phyloP scores from a whole-genome alignment of 495 filamentous ascomycete genomes.

The Lophium mytilinum region DNA sequence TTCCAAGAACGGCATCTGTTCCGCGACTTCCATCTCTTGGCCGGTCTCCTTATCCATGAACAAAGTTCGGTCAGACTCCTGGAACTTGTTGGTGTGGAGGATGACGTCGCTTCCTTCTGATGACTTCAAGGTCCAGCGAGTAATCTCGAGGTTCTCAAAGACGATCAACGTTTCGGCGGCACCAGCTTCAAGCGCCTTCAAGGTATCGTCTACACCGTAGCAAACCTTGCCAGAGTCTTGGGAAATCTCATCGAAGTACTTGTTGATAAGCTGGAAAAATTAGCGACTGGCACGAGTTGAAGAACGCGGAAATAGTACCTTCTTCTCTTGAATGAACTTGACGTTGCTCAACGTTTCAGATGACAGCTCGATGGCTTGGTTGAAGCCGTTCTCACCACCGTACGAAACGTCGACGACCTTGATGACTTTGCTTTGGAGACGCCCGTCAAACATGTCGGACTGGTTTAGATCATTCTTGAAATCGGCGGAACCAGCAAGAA shows the following conservation, averaged over 20 bases:
- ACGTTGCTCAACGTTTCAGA: slow-evolving; percentile 96
- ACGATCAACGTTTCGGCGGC: slow-evolving; percentile 92
- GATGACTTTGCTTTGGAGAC: slow-evolving; percentile 89
- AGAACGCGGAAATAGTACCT: slow-evolving; percentile 26
- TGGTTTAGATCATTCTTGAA: slow-evolving; percentile 99
- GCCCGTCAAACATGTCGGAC: slow-evolving; percentile 92
- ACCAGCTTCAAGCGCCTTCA: slow-evolving; percentile 94
- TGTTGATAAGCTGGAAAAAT: slow-evolving; percentile 61
- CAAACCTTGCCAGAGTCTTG: slow-evolving; percentile 93
- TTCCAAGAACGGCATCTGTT: slow-evolving; percentile 85
- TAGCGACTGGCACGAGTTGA: not conserved
- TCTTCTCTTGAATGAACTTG: slow-evolving; percentile 99
- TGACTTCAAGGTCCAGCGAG: slow-evolving; percentile 79
- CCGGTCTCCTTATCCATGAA: slow-evolving; percentile 94
- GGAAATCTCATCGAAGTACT: slow-evolving; percentile 97
- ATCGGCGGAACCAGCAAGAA: slow-evolving; percentile 93
- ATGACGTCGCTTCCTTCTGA: slow-evolving; percentile 60
- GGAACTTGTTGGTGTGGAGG: slow-evolving; percentile 79
- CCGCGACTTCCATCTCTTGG: slow-evolving; percentile 87
- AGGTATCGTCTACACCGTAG: slow-evolving; percentile 94
- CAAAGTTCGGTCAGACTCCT: slow-evolving; percentile 67
- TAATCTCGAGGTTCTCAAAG: slow-evolving; percentile 94
- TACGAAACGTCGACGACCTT: slow-evolving; percentile 98
- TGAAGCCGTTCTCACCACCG: slow-evolving; percentile 98
- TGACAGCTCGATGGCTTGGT: slow-evolving; percentile 94